A percentile compares a stretch with the other conserved stretches of the same genome.
These are phyloP conservation scores for Coniochaeta sp. DNA, from an alignment of 2,329 filamentous ascomycete genomes.

Conservation along the genomic window DNA sequence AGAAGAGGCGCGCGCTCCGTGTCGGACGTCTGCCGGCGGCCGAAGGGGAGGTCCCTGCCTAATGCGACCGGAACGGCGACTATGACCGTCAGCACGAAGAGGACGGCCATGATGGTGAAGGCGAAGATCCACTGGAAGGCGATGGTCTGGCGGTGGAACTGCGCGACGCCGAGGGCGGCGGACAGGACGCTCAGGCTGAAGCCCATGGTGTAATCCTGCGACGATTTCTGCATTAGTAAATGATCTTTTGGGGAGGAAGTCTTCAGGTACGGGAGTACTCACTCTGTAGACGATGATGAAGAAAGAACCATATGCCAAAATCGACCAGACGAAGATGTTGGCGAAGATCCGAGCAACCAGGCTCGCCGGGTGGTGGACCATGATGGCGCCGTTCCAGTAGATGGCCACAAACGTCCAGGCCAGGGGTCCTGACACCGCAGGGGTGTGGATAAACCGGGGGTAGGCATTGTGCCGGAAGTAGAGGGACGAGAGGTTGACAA, in stretches of 20 bases:
- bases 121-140: slow-evolving; percentile 92
- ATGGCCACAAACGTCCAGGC: slow-evolving; percentile 82
- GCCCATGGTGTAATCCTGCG: slow-evolving; percentile 64
- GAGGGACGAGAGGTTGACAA: slow-evolving; percentile 68
- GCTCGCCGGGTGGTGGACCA: slow-evolving; percentile 59
- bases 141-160: slow-evolving; percentile 65
- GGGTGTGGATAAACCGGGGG: slow-evolving; percentile 67
- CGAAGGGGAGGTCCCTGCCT: slow-evolving; percentile 48
- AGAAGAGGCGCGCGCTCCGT: slow-evolving; percentile 56
- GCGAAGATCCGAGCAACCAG: slow-evolving; percentile 71
- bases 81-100: slow-evolving; percentile 61
- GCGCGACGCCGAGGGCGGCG: slow-evolving; percentile 68
- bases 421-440: slow-evolving; percentile 68
- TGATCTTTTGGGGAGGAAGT: too few relatives aligned
- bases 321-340: slow-evolving; percentile 83
- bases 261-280: slow-evolving; percentile 7
- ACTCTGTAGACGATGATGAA: slow-evolving; percentile 70
- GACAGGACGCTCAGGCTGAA: slow-evolving; percentile 68
- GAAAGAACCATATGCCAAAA: slow-evolving; percentile 68
- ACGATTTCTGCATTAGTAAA: background rate
- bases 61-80: slow-evolving; percentile 58
- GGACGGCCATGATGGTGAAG: slow-evolving; percentile 69
- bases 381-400: slow-evolving; percentile 84
- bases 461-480: slow-evolving; percentile 75
- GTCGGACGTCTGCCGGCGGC: slow-evolving; percentile 34